Base-by-base conservation (phyloP, 306 rosid species). In the Hippophae rhamnoides region DNA sequence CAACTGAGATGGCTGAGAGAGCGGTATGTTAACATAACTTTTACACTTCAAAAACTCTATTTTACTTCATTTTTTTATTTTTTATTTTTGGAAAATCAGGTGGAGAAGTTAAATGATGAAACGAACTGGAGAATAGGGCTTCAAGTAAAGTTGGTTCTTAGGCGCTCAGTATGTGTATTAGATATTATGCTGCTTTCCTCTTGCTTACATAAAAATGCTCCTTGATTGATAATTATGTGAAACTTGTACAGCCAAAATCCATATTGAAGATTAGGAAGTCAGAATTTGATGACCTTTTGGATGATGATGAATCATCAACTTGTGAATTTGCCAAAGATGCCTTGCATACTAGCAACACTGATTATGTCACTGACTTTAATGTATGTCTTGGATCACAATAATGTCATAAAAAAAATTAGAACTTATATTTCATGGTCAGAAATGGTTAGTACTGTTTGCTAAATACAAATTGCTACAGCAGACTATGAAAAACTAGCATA, bases 91-190 rank as follows among this genome's bases (percentile, higher is more conserved):
- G 9, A 64, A 41, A 62, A 53, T 66, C 77, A 92, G 99, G 93
- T 73, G 59, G 96, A 84, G 54, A 75, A 78, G 79, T 66, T 92
- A 66, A 92, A 79, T 13, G 99, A 92, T 66, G 99, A 88, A 70
- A 70, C 93, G 79, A 85, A 92, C 76, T 92, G 99, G 99, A 78
- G 99, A 73, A 92, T 82, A 77, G 96, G 96, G 67, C 94, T 92
- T 77, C 88, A 93, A 70, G 96, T 92, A 46, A 85, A 93, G 77
- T 57, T 68, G 60, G 69, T 88, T 54, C 73, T 92, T 58, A 71
- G 99, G 77, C 76, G 93, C 76, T 70, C 99, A 76, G 99, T 92
- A 78, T 54, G 78, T 75, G 8, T 57, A 56, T 52, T 56, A n/a
- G 45, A 55, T 59, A 31, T 10, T 18, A 66, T 58, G 45, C 60